Percentiles rank a stretch among this genome's conserved stretches.
phyloP scores from a whole-genome alignment of 805 yeast species.

The Tetrapisispora namnaoensis region DNA sequence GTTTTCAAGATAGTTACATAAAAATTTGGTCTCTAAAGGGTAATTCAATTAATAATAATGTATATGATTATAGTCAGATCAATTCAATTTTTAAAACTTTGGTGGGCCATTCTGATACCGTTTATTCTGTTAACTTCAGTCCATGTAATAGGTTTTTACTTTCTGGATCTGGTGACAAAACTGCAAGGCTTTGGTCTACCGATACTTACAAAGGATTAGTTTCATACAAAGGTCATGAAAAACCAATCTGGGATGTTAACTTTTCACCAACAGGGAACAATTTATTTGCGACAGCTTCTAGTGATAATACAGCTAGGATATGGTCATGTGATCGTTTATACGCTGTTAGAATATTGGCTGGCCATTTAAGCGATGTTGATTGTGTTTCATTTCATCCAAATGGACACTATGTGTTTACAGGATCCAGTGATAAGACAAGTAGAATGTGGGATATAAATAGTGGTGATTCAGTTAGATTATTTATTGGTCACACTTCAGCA shows the following conservation, averaged over 20 bases:
- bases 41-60: conserved; percentile 57
- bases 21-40: conserved; percentile 93
- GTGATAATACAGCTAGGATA: conserved; percentile 91
- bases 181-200: conserved; percentile 86
- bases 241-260: conserved; percentile 95
- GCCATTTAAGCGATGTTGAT: conserved; percentile 93
- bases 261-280: conserved; percentile 90
- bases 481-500: conserved; percentile 85
- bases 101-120: conserved; percentile 90
- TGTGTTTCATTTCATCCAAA: conserved; percentile 93
- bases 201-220: conserved; percentile 85
- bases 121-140: conserved; percentile 78
- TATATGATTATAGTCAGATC: conserved; percentile 25
- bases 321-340: conserved; percentile 98
- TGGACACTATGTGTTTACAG: conserved; percentile 87
- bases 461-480: conserved; percentile 83
- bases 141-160: conserved; percentile 80
- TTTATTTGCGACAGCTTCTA: conserved; percentile 93
- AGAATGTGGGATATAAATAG: conserved; percentile 95
- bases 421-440: conserved; percentile 88
- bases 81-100: conserved; percentile 31
- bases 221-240: conserved; percentile 87
- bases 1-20: conserved; percentile 85
- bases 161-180: conserved; percentile 82
- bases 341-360: conserved; percentile 91